phyloP scores from a whole-genome alignment of 495 filamentous ascomycete species.

The Penicillium nucicola region DNA sequence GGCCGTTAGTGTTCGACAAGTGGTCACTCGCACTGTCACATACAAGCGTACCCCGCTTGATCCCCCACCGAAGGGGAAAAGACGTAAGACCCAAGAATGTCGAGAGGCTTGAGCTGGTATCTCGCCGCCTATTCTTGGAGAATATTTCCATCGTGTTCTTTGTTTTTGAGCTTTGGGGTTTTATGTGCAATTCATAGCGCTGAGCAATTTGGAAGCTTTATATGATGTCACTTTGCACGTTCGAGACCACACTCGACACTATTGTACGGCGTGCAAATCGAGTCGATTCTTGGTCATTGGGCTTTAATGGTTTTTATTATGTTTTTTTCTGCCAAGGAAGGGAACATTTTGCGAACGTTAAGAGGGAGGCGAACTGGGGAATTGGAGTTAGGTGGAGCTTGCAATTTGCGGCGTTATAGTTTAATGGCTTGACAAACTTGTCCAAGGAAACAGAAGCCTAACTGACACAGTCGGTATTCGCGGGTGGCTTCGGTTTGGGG shows the following conservation, averaged over 20 bases:
- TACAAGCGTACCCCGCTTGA: conserved; percentile 42
- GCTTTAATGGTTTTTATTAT: not conserved
- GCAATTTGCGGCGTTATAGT: not conserved
- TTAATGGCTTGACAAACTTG: not conserved
- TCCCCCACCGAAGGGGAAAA: conserved; percentile 40
- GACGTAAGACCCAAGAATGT: conserved; percentile 26
- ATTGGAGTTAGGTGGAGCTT: not conserved
- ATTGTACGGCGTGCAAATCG: not conserved
- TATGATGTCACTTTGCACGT: too few relatives aligned
- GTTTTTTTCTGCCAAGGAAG: not conserved
- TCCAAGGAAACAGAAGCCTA: not conserved
- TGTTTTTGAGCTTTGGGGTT: not conserved
- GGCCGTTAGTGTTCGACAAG: conserved; percentile 44
- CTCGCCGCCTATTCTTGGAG: not conserved
- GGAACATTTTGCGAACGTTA: not conserved
- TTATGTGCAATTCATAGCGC: not conserved
- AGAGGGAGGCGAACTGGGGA: not conserved
- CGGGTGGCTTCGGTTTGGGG: not conserved
- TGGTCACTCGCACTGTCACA: conserved; percentile 49
- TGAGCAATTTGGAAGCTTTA: not conserved
- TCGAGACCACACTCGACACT: not conserved
- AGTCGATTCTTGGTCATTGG: not conserved
- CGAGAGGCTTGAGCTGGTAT: not conserved
- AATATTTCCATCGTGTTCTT: not conserved
- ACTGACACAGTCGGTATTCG: too few relatives aligned